Conservation (phyloP, 2,329 filamentous ascomycete species). For the Verticillium albo-atrum region DNA sequence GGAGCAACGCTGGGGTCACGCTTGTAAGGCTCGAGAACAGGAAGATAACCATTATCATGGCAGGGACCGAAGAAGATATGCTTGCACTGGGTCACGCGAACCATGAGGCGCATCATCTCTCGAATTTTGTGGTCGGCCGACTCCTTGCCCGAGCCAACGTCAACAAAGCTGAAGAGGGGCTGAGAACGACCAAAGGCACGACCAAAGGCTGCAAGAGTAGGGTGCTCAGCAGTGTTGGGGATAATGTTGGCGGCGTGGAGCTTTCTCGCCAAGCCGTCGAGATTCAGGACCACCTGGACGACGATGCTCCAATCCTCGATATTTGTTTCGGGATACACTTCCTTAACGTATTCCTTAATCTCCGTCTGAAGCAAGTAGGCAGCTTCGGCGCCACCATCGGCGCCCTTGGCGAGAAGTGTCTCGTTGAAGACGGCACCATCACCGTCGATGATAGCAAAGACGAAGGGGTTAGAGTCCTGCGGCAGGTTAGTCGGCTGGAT, state of each 20-base stretch:
- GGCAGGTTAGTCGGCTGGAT: neutral
- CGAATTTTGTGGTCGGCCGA: slow-evolving; percentile 28
- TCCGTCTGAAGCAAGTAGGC: slow-evolving; percentile 21
- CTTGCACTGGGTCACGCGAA: slow-evolving; percentile 23
- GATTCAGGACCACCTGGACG: slow-evolving; percentile 20
- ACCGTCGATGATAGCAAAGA: slow-evolving; percentile 28
- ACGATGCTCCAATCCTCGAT: slow-evolving; percentile 26
- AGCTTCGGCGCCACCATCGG: slow-evolving; percentile 25
- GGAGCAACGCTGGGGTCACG: slow-evolving; percentile 15
- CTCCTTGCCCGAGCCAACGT: slow-evolving; percentile 29
- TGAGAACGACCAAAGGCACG: slow-evolving; percentile 26
- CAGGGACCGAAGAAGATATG: slow-evolving; percentile 27
- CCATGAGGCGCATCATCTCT: slow-evolving; percentile 27
- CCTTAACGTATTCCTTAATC: slow-evolving; percentile 17
- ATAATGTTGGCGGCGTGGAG: slow-evolving; percentile 21
- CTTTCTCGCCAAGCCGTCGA: slow-evolving; percentile 24
- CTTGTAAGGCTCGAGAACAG: slow-evolving; percentile 25
- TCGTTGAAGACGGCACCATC: slow-evolving; percentile 29
- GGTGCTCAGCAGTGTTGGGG: slow-evolving; percentile 11
- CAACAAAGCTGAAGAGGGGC: slow-evolving; percentile 27
- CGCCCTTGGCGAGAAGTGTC: slow-evolving; percentile 22
- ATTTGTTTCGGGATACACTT: slow-evolving; percentile 17
- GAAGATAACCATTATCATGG: slow-evolving; percentile 28
- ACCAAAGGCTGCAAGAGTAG: slow-evolving; percentile 22
- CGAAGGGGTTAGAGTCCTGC: slow-evolving; percentile 26